Base-by-base conservation (phyloP, 345 rosid genomes). In the Gossypium longicalyx region DNA sequence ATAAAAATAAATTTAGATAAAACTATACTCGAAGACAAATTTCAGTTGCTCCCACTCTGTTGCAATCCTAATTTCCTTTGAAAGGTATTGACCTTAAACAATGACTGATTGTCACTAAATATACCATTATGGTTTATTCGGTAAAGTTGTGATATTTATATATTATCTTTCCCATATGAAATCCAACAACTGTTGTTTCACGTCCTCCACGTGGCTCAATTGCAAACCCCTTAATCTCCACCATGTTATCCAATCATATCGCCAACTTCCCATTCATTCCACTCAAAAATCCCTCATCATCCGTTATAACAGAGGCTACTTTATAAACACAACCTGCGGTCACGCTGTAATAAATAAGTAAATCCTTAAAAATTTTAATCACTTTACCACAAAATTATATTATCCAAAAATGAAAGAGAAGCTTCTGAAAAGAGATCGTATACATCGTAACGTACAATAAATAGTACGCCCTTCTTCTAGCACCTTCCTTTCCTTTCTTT, bases 391-490 rank as follows among this genome's bases (percentile, higher is more conserved):
- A 66, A 19, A 7, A 67, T 45, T 67, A 67, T 67, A 67, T 69
- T 19, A 57, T 20, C 41, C 29, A 60, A 52, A 78, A 71, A 75
- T 57, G 52, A 60, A 78, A 69, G 2, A 67, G 82, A 87, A 87
- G 85, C 77, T 87, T 89, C 90, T 79, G 88, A 87, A 34, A 87
- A 84, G 79, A 82, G 76, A 82, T 80, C 48, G 61, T 34, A 68
- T 34, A 34, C 41, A 34, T 34, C 7, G 41, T 4, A 76, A 74
- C 22, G 48, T 67, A 44, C 38, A 27, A 59, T 51, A 11, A 56
- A 25, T 77, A 23, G 5, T 1, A 25, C 3, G 8, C 80, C 80
- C 80, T 59, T 79, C 82, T 65, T 80, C 83, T 78, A 69, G 85
- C 77, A 60, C 78, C 81, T 80, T 82, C 89, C 90, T 49, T 73